Base-by-base conservation (phyloP, 352 stramenopile genomes). In the Phytopythium helicoides region DNA sequence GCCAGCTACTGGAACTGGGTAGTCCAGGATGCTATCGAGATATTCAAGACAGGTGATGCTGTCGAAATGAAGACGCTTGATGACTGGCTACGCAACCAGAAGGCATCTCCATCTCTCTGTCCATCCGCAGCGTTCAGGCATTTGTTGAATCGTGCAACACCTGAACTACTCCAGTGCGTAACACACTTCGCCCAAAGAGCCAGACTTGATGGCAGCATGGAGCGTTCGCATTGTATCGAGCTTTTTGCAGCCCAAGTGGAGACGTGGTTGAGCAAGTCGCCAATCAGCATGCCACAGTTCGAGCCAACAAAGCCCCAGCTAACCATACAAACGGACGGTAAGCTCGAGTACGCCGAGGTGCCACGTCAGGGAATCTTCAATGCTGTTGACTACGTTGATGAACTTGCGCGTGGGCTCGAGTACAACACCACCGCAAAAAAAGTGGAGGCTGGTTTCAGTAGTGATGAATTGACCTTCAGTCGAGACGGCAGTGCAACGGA, bases 1-100 rank as follows among this genome's bases (percentile, higher is more conserved):
- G 77, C 88, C 61, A 89, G 77, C 50, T 89, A 78, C 59, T 92
- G 82, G 80, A 91, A 91, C 71, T 92, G 80, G 82, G 79, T 68
- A 19, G 51, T 87, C 16, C 80, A 89, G 56, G 80, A 89, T 51
- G 62, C 66, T 21, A 60, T 89, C 38, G 77, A 89, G 54, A 45
- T 88, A 26, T 82, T 73, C 48, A 64, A 69, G 15, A 73, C 73
- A 9, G 54, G 72, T 4, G 46, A 60, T n/a, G 58, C 56, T 33
- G 28, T 10, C 9, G 5, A 33, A 5, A 33, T 33, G 28, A 33
- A 9, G 9, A 33, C 28, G 28, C 28, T 33, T 33, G 5, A 5
- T 33, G 28, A 33, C 28, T 33, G 28, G 28, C 9, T 33, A 9
- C 5, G 9, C 28, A 33, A 33, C 28, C 5, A 10, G 9, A 5